These are phyloP conservation scores for Cotoneaster glaucophyllus DNA, from an alignment of 306 rosid genomes.

Conservation along the genomic window DNA sequence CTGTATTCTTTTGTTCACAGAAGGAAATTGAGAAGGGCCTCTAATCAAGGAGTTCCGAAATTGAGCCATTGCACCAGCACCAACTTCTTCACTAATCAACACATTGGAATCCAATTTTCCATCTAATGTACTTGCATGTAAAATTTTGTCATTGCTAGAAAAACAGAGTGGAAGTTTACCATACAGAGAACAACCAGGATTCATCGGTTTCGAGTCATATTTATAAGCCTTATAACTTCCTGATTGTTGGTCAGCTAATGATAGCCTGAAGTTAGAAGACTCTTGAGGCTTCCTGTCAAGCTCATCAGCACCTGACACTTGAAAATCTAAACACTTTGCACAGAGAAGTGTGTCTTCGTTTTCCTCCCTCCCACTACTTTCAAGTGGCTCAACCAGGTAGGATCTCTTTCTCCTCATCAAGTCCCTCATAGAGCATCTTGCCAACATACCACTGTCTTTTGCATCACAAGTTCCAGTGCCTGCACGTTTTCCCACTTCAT, in stretches of 20 bases:
- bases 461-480: constrained; percentile 18
- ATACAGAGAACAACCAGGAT: constrained; percentile 25
- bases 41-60: constrained; percentile 4
- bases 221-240: constrained; percentile 10
- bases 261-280: constrained; percentile 13
- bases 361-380: constrained; percentile 29
- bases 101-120: constrained; percentile 25
- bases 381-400: constrained; percentile 38
- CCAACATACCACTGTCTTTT: constrained; percentile 30
- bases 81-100: constrained; percentile 5
- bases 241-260: constrained; percentile 20
- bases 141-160: constrained; percentile 20
- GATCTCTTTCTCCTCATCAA: constrained; percentile 85
- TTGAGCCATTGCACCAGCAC: constrained; percentile 6
- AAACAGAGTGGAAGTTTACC: constrained; percentile 22
- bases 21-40: constrained; percentile 21
- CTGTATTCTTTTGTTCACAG: constrained; percentile 9
- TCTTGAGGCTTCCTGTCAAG: constrained; percentile 1
- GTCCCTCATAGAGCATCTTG: constrained; percentile 64
- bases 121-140: constrained; percentile 17
- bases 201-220: constrained; percentile 18
- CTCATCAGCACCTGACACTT: constrained; percentile 18
- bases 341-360: constrained; percentile 26
- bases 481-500: constrained; percentile 20
- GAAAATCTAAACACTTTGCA: constrained; percentile 24